phyloP scores from a whole-genome alignment of 1,284 basidiomycete genomes.

The Marasmius fiardii region DNA sequence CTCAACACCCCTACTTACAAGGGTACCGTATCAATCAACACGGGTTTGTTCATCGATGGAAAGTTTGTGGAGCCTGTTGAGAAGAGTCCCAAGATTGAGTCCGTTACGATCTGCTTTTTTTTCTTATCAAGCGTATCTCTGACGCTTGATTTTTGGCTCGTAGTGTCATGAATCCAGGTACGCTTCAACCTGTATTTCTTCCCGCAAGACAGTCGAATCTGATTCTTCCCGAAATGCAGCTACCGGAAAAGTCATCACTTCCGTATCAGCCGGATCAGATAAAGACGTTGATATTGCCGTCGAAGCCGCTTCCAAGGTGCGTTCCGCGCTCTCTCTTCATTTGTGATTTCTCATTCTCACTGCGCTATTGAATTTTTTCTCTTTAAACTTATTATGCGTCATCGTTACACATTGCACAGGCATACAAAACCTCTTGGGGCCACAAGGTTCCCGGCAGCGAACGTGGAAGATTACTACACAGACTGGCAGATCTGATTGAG shows the following conservation, averaged over 20 bases:
- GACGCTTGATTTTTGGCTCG: slow-evolving; percentile 9
- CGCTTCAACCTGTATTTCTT: slow-evolving; percentile 13
- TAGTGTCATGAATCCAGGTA: slow-evolving; percentile 76
- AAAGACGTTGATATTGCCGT: slow-evolving; percentile 8
- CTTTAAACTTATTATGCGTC: background rate
- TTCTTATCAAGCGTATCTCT: background rate
- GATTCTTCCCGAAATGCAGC: too few relatives aligned
- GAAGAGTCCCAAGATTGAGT: too few relatives aligned
- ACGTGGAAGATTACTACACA: slow-evolving; percentile 61
- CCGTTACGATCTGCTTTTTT: too few relatives aligned
- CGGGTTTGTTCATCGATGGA: too few relatives aligned
- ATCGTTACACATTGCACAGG: slow-evolving; percentile 12
- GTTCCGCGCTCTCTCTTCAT: too few relatives aligned
- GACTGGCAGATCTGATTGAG: slow-evolving; percentile 77
- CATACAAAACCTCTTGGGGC: slow-evolving; percentile 71
- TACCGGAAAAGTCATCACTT: slow-evolving; percentile 7
- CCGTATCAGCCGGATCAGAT: slow-evolving; percentile 8
- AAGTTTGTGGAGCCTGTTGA: too few relatives aligned
- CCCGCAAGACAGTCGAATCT: background rate
- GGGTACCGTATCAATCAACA: too few relatives aligned
- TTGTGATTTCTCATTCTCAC: too few relatives aligned
- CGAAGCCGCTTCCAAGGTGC: slow-evolving; percentile 4
- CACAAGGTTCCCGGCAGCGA: slow-evolving; percentile 50
- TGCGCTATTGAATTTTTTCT: too few relatives aligned
- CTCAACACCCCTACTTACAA: too few relatives aligned